phyloP scores from a whole-genome alignment of 768 basidiomycete genomes.

The Floccularia luteovirens region DNA sequence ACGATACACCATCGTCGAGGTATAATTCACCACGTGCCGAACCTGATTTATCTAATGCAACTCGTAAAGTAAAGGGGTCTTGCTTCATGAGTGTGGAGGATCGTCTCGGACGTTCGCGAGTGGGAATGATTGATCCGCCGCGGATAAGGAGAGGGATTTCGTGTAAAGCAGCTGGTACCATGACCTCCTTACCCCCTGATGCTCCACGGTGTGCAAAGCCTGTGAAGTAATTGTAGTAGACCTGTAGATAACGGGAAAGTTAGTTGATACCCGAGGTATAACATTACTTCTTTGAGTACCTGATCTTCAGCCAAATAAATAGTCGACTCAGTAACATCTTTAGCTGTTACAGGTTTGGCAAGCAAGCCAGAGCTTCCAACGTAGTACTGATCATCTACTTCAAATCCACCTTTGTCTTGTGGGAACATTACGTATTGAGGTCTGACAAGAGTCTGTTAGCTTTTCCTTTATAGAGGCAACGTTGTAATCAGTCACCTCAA shows the following conservation, averaged over 20 bases:
- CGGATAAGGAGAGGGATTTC: conserved; percentile 82
- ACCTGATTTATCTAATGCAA: conserved; percentile 60
- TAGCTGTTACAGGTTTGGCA: conserved; percentile 82
- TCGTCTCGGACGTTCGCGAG: conserved; percentile 81
- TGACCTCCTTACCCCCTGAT: conserved; percentile 57
- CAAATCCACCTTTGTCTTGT: conserved; percentile 76
- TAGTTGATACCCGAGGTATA: not conserved
- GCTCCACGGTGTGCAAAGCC: conserved; percentile 59
- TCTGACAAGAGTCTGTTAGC: conserved; percentile 26
- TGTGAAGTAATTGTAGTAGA: conserved; percentile 94
- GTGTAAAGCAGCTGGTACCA: conserved; percentile 72
- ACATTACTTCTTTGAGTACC: conserved; percentile 25
- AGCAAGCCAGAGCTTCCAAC: conserved; percentile 84
- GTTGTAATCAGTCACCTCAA: conserved; percentile 47
- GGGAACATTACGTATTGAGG: conserved; percentile 98
- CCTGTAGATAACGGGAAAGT: conserved; percentile 28
- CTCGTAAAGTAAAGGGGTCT: conserved; percentile 89
- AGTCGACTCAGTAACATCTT: conserved; percentile 58
- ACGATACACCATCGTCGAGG: conserved; percentile 90
- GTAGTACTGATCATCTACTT: conserved; percentile 92
- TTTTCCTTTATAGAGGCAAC: not conserved
- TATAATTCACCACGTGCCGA: conserved; percentile 81
- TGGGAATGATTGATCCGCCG: conserved; percentile 85
- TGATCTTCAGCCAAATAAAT: conserved; percentile 88
- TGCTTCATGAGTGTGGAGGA: conserved; percentile 82